A percentile compares a stretch with the other conserved stretches of the same genome.
Evolutionary conservation across 441 rosid genomes (phyloP).

Genomic region (Arabidopsis hybrid): DNA sequence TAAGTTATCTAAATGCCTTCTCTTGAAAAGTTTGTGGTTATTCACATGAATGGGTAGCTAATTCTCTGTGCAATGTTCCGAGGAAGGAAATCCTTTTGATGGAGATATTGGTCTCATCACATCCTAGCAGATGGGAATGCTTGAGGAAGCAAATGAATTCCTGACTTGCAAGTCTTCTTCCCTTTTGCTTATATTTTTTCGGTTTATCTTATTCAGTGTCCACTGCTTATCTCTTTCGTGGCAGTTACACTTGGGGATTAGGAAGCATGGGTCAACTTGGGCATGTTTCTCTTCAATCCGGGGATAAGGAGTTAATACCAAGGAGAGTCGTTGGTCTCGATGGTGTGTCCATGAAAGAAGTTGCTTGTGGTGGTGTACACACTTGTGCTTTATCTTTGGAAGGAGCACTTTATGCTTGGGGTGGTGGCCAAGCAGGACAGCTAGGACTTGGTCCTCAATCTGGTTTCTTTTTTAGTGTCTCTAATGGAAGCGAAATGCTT

Average conservation of each 20-base stretch:
- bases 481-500: constrained; percentile 65
- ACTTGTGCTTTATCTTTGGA: constrained; percentile 76
- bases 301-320: constrained; percentile 90
- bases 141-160: constrained; percentile 60
- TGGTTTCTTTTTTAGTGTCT: constrained; percentile 67
- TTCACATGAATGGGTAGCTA: constrained; percentile 56
- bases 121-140: constrained; percentile 63
- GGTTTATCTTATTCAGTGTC: constrained; percentile 39
- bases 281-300: constrained; percentile 87
- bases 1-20: constrained; percentile 66
- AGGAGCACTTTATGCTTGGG: constrained; percentile 98
- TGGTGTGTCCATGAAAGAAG: constrained; percentile 64
- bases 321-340: constrained; percentile 91
- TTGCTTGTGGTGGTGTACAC: constrained; percentile 96
- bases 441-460: constrained; percentile 89
- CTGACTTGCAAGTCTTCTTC: constrained; percentile 74
- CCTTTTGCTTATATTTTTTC: constrained; percentile 46
- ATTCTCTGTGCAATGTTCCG: constrained; percentile 59
- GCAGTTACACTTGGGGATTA: constrained; percentile 95
- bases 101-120: constrained; percentile 46
- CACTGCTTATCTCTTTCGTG: constrained; percentile 43
- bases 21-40: constrained; percentile 55
- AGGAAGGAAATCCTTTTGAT: constrained; percentile 48
- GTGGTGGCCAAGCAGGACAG: constrained; percentile 91
- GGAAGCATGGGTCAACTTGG: constrained; percentile 98